phyloP scores from a whole-genome alignment of 495 filamentous ascomycete genomes.

The Haplographium delicatum region DNA sequence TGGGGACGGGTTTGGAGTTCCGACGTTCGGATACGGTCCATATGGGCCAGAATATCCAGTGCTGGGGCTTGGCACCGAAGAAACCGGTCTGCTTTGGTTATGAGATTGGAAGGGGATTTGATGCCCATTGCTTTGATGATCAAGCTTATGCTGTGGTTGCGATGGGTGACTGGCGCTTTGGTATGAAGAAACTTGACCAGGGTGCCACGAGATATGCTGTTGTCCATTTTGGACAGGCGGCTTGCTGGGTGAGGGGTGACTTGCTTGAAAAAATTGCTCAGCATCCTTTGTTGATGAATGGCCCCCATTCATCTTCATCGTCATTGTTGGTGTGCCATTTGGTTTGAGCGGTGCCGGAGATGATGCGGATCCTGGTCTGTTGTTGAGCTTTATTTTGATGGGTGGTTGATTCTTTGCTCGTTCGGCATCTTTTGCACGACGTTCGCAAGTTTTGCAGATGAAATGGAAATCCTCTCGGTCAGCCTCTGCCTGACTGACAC shows the following conservation, averaged over 20 bases:
- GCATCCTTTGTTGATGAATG: slow-evolving; percentile 10
- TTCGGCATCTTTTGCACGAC: slow-evolving; percentile 57
- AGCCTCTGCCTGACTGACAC: slow-evolving; percentile 68
- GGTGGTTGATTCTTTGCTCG: slow-evolving; percentile 39
- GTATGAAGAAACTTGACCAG: neutral
- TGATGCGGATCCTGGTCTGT: slow-evolving; percentile 40
- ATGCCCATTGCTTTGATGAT: slow-evolving; percentile 7
- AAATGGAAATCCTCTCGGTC: slow-evolving; percentile 87
- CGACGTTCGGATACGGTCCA: neutral
- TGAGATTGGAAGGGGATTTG: neutral
- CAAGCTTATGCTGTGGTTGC: neutral
- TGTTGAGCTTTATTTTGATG: slow-evolving; percentile 71
- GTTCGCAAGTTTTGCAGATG: slow-evolving; percentile 72
- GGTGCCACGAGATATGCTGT: slow-evolving; percentile 5
- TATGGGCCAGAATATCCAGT: slow-evolving; percentile 4
- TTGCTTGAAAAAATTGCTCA: neutral
- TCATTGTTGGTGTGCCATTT: slow-evolving; percentile 12
- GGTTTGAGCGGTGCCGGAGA: slow-evolving; percentile 9
- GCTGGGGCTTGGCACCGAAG: neutral
- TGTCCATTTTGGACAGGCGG: neutral
- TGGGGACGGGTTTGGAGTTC: neutral
- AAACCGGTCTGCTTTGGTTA: neutral
- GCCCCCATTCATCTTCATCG: slow-evolving; percentile 13
- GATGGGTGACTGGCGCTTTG: neutral
- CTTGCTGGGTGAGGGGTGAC: neutral